These are phyloP conservation scores for Simmondsia chinensis DNA, from an alignment of 148 eudicot genomes.

Conservation along the genomic window DNA sequence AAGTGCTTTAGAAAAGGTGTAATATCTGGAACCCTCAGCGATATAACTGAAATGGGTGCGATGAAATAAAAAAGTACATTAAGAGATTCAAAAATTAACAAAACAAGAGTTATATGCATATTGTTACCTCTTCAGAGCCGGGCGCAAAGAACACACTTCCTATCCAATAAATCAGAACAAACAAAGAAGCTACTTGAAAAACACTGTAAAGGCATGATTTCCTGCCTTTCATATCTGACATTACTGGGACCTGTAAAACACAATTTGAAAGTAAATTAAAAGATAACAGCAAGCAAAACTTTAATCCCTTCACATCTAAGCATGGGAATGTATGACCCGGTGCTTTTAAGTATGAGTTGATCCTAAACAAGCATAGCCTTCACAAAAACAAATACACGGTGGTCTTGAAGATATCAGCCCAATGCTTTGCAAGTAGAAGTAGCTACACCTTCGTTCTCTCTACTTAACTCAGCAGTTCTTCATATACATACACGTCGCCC, in stretches of 20 bases:
- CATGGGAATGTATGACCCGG: too few relatives aligned
- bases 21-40: background rate
- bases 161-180: conserved; percentile 27
- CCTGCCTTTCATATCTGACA: conserved; percentile 27
- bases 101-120: background rate
- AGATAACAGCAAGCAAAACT: too few relatives aligned
- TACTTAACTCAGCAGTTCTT: too few relatives aligned
- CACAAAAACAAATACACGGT: too few relatives aligned
- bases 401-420: too few relatives aligned
- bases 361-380: too few relatives aligned
- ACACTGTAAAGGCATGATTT: conserved; percentile 30
- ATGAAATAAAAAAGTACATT: background rate
- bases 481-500: too few relatives aligned
- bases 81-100: background rate
- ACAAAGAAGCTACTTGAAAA: conserved; percentile 24
- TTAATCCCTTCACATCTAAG: too few relatives aligned
- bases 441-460: too few relatives aligned
- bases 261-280: too few relatives aligned
- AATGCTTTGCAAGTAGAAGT: too few relatives aligned
- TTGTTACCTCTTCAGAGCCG: conserved; percentile 28
- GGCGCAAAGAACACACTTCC: conserved; percentile 22
- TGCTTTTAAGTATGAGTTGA: too few relatives aligned
- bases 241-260: conserved; percentile 28
- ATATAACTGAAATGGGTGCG: background rate
- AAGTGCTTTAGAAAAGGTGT: background rate